Base-by-base conservation (phyloP, 2,329 filamentous ascomycete genomes). In the Aureobasidium uvarum region DNA sequence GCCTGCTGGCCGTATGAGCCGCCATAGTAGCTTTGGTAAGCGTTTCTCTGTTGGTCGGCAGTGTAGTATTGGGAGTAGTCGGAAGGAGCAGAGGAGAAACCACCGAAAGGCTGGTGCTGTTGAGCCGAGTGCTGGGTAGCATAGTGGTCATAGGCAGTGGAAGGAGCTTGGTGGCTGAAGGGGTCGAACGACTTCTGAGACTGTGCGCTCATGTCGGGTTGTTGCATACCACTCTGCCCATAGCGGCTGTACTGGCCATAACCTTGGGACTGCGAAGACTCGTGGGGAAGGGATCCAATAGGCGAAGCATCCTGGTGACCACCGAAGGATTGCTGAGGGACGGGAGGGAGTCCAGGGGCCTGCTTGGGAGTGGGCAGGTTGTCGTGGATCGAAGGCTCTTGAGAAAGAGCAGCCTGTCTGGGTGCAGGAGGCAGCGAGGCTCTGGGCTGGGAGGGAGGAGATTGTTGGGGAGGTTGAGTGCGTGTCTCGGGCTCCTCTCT, bases 401-500 rank as follows among this genome's bases (percentile, higher is more conserved):
- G 75, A 28, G 77, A 69, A 28, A 76, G 75, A 28, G 75, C 69
- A 36, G 75, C 73, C 70, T 81, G 80, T 45, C 80, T 79, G 51
- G 80, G 80, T 23, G 85, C 87, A 43, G 93, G 93, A 69, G 95
- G 94, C 31, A 98, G 84, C 14, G 94, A 90, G 68, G 95, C 89
- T 72, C 93, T 87, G 68, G 95, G 94, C 70, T 91, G 87, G 63
- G 91, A 85, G 68, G 94, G 86, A 41, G 95, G 95, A 20, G 95
- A 97, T 75, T 96, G 93, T 70, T 94, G 91, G 33, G 94, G 94
- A 68, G 94, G 92, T 74, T 97, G 94, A 69, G 91, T 88, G 73
- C 94, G 89, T 65, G 95, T 98, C 82, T 98, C 94, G 46, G 94
- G 88, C 77, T 98, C 92, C 80, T 99, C 95, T 68, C 93, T 87